Evolutionary conservation across 1,284 basidiomycete genomes (phyloP).

Genomic region (Irpex lacteus): DNA sequence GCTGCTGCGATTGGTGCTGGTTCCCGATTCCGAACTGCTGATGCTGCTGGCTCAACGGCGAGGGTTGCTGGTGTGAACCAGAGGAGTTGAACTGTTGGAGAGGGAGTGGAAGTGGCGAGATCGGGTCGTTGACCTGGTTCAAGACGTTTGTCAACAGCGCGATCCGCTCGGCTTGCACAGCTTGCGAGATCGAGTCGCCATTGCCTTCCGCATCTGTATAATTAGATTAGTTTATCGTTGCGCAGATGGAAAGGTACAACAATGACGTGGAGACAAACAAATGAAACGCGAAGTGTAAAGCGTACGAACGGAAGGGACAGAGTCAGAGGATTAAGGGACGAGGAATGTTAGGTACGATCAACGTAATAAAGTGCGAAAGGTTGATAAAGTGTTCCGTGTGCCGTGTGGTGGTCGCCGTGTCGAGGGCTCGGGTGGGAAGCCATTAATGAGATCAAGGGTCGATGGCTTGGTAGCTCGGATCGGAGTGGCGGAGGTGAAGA

Average conservation of each 20-base stretch:
- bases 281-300: background rate
- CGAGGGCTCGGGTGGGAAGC: background rate
- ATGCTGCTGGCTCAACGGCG: no score
- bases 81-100: conserved; percentile 11
- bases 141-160: conserved; percentile 70
- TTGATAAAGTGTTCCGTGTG: background rate
- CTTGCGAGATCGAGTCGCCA: conserved; percentile 76
- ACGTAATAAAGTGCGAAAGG: background rate
- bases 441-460: background rate
- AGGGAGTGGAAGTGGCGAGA: conserved; percentile 13
- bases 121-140: conserved; percentile 40
- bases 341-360: background rate
- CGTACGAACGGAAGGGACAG: background rate
- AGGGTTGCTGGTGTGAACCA: conserved; percentile 3
- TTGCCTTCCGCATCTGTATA: conserved; percentile 74
- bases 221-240: background rate
- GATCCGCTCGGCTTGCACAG: conserved; percentile 80
- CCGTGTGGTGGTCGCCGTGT: background rate
- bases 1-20: no score
- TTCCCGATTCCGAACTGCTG: no score
- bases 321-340: background rate
- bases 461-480: background rate
- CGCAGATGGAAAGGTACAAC: no score
- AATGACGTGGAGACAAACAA: background rate
- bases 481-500: background rate